Evolutionary conservation across 805 yeast genomes (phyloP).

Genomic region (Cyberlindnera meyerae): DNA sequence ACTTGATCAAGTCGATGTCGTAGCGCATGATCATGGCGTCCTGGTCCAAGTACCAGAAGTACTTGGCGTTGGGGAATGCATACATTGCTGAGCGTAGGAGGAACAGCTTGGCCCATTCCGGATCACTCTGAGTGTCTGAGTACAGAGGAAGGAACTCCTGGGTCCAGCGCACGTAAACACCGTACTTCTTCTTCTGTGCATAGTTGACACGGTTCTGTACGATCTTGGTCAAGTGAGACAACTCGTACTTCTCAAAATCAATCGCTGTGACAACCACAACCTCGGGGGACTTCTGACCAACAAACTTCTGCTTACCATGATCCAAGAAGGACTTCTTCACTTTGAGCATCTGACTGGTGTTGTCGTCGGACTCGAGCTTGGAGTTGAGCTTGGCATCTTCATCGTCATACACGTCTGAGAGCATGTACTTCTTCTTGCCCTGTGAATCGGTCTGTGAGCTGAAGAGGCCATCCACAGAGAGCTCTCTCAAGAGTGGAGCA

Average conservation of each 20-base stretch:
- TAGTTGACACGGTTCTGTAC: slow-evolving; percentile 87
- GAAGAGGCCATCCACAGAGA: slow-evolving; percentile 49
- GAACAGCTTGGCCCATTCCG: slow-evolving; percentile 60
- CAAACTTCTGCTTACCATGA: slow-evolving; percentile 56
- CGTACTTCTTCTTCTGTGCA: slow-evolving; percentile 76
- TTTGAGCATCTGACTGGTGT: slow-evolving; percentile 30
- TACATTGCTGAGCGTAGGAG: slow-evolving; percentile 83
- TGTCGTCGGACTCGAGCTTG: slow-evolving; percentile 30
- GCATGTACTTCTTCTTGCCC: slow-evolving; percentile 31
- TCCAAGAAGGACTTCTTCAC: slow-evolving; percentile 58
- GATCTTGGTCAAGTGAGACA: slow-evolving; percentile 56
- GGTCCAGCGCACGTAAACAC: slow-evolving; percentile 76
- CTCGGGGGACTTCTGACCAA: slow-evolving; percentile 45
- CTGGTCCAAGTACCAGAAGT: slow-evolving; percentile 84
- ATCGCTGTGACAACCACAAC: slow-evolving; percentile 73
- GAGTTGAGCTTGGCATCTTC: slow-evolving; percentile 35
- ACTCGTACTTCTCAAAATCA: slow-evolving; percentile 64
- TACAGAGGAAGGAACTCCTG: slow-evolving; percentile 74
- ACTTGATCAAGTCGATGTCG: slow-evolving; percentile 52
- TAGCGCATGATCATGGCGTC: slow-evolving; percentile 73
- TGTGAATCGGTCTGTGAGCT: slow-evolving; percentile 43
- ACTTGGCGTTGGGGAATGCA: slow-evolving; percentile 87
- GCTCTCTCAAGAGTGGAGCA: slow-evolving; percentile 53
- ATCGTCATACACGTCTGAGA: slow-evolving; percentile 33
- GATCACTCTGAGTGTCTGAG: slow-evolving; percentile 36